These are phyloP conservation scores for Fusarium pseudocircinatum DNA, from an alignment of 2,329 filamentous ascomycete species.

Conservation along the genomic window DNA sequence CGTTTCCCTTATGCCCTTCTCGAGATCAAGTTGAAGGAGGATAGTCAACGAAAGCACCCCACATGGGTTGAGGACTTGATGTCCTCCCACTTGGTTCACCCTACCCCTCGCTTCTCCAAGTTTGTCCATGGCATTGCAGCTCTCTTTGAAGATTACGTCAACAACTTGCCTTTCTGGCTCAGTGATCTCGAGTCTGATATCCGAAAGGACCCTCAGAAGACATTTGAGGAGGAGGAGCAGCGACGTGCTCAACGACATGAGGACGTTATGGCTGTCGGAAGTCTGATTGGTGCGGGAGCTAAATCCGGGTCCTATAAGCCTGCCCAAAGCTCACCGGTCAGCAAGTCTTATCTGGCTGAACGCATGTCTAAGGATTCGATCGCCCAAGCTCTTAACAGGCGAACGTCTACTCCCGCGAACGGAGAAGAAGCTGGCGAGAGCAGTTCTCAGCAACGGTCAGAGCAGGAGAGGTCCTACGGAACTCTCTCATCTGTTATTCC, in stretches of 20 bases:
- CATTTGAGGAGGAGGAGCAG: constrained; percentile 92
- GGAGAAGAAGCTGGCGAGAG: constrained; percentile 50
- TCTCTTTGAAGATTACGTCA: constrained; percentile 95
- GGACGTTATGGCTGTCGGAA: constrained; percentile 89
- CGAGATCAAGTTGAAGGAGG: constrained; percentile 88
- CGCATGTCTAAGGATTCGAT: constrained; percentile 56
- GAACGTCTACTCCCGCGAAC: constrained; percentile 35
- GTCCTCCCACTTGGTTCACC: constrained; percentile 89
- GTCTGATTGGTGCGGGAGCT: constrained; percentile 77
- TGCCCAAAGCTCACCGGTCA: constrained; percentile 72
- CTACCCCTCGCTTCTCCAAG: constrained; percentile 91
- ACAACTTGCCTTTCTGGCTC: constrained; percentile 96
- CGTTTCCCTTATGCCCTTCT: constrained; percentile 91
- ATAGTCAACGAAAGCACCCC: constrained; percentile 72
- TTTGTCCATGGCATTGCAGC: constrained; percentile 93
- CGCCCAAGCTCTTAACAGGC: constrained; percentile 43
- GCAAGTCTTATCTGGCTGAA: constrained; percentile 71
- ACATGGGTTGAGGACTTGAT: constrained; percentile 94
- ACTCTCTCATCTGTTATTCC: constrained; percentile 79
- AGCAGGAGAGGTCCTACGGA: constrained; percentile 57
- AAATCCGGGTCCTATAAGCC: constrained; percentile 64
- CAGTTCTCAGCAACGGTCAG: constrained; percentile 49
- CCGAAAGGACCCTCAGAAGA: constrained; percentile 87
- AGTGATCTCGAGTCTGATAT: constrained; percentile 93
- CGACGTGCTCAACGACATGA: constrained; percentile 82